Evolutionary conservation across 2,329 filamentous ascomycete species (phyloP).

Genomic region (Penicillium sp.): DNA sequence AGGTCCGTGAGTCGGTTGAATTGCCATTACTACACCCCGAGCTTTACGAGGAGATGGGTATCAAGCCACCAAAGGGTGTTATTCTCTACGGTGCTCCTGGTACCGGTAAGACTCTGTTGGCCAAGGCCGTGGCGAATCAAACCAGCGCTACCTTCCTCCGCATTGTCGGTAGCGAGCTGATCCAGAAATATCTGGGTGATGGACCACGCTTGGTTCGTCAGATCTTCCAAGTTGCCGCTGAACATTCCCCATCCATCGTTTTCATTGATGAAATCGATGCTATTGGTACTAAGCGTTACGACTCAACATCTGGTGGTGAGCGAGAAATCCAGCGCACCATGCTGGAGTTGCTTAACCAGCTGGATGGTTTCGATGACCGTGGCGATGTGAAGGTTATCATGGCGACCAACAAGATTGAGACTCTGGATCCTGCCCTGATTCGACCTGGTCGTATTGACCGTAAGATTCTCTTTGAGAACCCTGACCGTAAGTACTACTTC

Average conservation of each 20-base stretch:
- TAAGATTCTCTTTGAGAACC: conserved; percentile 83
- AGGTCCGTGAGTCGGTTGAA: conserved; percentile 96
- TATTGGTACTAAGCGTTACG: conserved; percentile 98
- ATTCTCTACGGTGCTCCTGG: conserved; percentile 97
- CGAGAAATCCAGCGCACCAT: conserved; percentile 97
- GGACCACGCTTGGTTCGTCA: conserved; percentile 92
- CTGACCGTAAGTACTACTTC: conserved; percentile 56
- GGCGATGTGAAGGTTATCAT: conserved; percentile 99
- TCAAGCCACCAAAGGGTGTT: conserved; percentile 98
- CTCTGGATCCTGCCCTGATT: conserved; percentile 91
- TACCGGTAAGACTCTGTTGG: conserved; percentile 92
- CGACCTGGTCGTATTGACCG: conserved; percentile 96
- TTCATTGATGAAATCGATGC: conserved; percentile 99
- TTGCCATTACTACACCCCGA: conserved; percentile 92
- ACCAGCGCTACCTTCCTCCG: conserved; percentile 98
- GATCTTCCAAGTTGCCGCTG: conserved; percentile 84
- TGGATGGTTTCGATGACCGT: conserved; percentile 97
- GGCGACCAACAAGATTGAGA: conserved; percentile 99
- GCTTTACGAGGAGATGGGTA: conserved; percentile 99
- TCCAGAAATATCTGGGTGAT: conserved; percentile 98
- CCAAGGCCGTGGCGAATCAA: conserved; percentile 97
- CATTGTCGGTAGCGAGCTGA: conserved; percentile 94
- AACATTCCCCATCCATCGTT: conserved; percentile 94
- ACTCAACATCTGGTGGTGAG: conserved; percentile 94
- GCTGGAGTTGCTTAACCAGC: conserved; percentile 96